Base-by-base conservation (phyloP, 2,329 filamentous ascomycete species). In the Drechslerella coelobrocha region DNA sequence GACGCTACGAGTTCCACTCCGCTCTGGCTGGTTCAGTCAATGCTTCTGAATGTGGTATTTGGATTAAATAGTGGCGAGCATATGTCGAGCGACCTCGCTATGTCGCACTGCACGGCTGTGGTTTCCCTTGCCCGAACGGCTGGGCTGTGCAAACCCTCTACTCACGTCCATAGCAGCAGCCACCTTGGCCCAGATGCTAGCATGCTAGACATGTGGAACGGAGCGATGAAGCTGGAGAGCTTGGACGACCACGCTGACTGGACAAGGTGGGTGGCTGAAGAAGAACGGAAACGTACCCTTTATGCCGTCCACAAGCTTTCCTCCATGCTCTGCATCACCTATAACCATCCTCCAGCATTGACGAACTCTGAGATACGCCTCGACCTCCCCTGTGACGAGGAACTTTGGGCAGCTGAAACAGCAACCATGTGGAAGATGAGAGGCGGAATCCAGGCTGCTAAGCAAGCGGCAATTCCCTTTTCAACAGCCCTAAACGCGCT, bases 21-120 rank as follows among this genome's bases (percentile, higher is more conserved):
- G 0, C 83, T 97, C 41, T 97, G 93, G 92, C 84, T 99, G 24
- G 92, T 97, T 14, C 94, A 97, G 79, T 91, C 93, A 0, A 97
- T 97, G 93, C 82, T 97, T 7, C 83, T 99, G 54, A 97, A 96
- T 77, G 90, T 97, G 37, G 90, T 97, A 14, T 97, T 96, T 77
- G 93, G 93, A 12, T 91, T 97, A 78, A 95, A 96, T 74, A 96
- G 92, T 78, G 91, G 90, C 37, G 93, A 97, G 78, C 93, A 95
- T 80, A 88, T 87, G 59, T 89, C 91, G 21, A 91, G 90, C 69
- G 92, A 97, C 77, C 95, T 96, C 76, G 93, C 93, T 0, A 92
- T 89, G 73, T 96, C 90, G 0, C 93, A 97, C 78, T 95, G 91
- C 77, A 90, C 92, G 6, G 91, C 92, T 19, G 82, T 99, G 43